These are phyloP conservation scores for Pyrenochaeta sp. DNA, from an alignment of 2,329 filamentous ascomycete species.

Conservation along the genomic window DNA sequence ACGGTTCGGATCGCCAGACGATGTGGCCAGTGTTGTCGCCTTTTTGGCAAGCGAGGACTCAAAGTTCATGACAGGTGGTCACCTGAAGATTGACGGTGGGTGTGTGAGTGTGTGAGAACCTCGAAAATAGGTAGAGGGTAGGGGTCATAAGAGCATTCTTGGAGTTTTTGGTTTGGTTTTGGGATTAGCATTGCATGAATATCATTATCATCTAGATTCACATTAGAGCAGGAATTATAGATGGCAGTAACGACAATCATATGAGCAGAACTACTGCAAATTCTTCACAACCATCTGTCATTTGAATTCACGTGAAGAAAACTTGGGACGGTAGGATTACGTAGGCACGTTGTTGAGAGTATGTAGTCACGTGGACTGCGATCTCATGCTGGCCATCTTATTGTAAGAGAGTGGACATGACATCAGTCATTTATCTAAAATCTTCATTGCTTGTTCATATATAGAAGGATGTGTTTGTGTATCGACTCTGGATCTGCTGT, in stretches of 20 bases:
- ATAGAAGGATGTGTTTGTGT: not conserved
- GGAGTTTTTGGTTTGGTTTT: conserved; percentile 16
- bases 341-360: no score
- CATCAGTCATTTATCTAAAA: no score
- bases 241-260: not conserved
- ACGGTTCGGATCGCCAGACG: conserved; percentile 47
- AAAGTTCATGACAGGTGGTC: conserved; percentile 50
- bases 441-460: not conserved
- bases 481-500: not conserved
- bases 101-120: conserved; percentile 35
- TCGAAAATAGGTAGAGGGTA: not conserved
- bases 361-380: no score
- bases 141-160: conserved; percentile 22
- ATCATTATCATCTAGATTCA: no score
- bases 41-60: conserved; percentile 52
- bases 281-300: no score
- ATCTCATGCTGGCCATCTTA: no score
- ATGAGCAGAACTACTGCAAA: not conserved
- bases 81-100: conserved; percentile 46
- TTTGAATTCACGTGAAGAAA: no score
- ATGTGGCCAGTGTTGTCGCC: conserved; percentile 50
- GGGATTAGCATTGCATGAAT: no score
- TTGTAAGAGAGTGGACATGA: no score
- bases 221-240: no score
- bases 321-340: no score